phyloP scores from a whole-genome alignment of 768 basidiomycete genomes.

The Hortiboletus campestris region DNA sequence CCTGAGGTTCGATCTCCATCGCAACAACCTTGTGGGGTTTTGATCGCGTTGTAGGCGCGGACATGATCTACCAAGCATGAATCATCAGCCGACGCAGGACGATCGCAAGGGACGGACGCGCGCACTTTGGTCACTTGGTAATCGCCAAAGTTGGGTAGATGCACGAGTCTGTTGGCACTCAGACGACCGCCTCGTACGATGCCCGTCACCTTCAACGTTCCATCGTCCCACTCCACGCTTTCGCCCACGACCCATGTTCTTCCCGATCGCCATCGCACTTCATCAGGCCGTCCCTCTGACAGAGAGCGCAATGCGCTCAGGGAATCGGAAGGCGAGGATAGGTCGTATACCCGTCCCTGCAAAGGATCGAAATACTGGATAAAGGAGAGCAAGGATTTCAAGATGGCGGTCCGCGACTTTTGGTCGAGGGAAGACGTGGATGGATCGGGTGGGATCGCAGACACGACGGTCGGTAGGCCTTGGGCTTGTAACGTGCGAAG shows the following conservation, averaged over 20 bases:
- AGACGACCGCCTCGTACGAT: slow-evolving; percentile 75
- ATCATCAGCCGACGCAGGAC: neutral
- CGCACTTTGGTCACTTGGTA: slow-evolving; percentile 78
- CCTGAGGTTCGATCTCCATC: slow-evolving; percentile 69
- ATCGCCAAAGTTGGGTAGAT: slow-evolving; percentile 86
- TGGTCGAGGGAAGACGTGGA: slow-evolving; percentile 46
- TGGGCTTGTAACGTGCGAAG: slow-evolving; percentile 87
- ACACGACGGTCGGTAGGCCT: slow-evolving; percentile 81
- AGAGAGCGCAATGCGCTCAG: slow-evolving; percentile 72
- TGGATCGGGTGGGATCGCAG: slow-evolving; percentile 61
- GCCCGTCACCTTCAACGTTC: slow-evolving; percentile 74
- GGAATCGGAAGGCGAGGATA: slow-evolving; percentile 60
- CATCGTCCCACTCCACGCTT: slow-evolving; percentile 59
- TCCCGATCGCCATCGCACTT: slow-evolving; percentile 81
- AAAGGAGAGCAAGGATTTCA: slow-evolving; percentile 92
- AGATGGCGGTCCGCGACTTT: slow-evolving; percentile 63
- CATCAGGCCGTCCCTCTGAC: slow-evolving; percentile 80
- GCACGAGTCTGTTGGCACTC: slow-evolving; percentile 81
- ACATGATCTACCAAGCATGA: slow-evolving; percentile 56
- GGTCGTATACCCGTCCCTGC: slow-evolving; percentile 73
- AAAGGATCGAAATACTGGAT: slow-evolving; percentile 92
- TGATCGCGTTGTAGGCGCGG: slow-evolving; percentile 46
- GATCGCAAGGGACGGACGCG: neutral
- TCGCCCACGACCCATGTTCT: slow-evolving; percentile 76
- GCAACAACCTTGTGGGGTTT: slow-evolving; percentile 36